Evolutionary conservation across 768 basidiomycete species (phyloP).

Genomic region (Pluteus cervinus): DNA sequence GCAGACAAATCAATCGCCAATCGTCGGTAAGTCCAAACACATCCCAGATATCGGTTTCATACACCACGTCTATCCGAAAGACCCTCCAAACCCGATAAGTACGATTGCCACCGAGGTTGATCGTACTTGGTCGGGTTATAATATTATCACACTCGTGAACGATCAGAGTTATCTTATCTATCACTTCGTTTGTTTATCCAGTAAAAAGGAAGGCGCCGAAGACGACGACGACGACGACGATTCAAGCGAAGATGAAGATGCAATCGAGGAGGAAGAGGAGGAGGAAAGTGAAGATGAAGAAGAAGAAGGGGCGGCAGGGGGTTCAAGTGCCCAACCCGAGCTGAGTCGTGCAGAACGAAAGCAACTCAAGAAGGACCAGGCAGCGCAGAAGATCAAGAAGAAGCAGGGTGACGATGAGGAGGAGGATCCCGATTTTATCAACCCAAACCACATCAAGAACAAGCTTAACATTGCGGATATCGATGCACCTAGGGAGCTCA

Average conservation of each 20-base stretch:
- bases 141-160: constrained; percentile 1
- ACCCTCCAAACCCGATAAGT: too few relatives aligned
- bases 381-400: constrained; percentile 37
- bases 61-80: too few relatives aligned
- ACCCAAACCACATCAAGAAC: constrained; percentile 73
- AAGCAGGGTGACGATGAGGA: constrained; percentile 36
- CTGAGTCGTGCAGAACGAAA: constrained; percentile 67
- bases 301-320: too few relatives aligned
- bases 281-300: constrained; percentile 40
- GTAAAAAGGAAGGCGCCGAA: constrained; percentile 28
- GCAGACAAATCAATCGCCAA: constrained; percentile 30
- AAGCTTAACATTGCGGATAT: constrained; percentile 74
- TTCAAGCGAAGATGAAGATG: constrained; percentile 36
- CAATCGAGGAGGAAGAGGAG: constrained; percentile 36
- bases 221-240: constrained; percentile 38
- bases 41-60: too few relatives aligned
- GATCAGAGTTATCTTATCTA: constrained; percentile 7
- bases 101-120: too few relatives aligned
- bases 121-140: too few relatives aligned
- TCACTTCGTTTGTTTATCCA: constrained; percentile 10
- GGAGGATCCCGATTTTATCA: constrained; percentile 67
- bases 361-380: constrained; percentile 81
- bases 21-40: constrained; percentile 31
- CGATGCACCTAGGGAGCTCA: constrained; percentile 52
- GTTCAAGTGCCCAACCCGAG: too few relatives aligned